Base-by-base conservation (phyloP, 805 yeast genomes). In the Saccharomycopsis guyanensis region DNA sequence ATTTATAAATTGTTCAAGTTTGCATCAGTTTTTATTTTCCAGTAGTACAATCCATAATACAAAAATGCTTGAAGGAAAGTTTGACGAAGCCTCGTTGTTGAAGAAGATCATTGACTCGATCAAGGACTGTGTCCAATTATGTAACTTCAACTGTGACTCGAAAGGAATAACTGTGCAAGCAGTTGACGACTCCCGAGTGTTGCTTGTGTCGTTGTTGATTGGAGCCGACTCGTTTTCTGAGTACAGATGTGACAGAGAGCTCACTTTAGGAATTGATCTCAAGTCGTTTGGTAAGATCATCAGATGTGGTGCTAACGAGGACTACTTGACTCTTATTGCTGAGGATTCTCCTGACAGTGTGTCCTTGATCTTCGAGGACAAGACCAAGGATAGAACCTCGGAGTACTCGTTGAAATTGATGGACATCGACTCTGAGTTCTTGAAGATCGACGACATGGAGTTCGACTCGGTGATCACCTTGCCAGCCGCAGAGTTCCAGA, bases 81-180 rank as follows among this genome's bases (percentile, higher is more conserved):
- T 93, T 57, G 91, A 84, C 58, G 89, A 88, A 71, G 96, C 97
- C 45, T 75, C 89, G 48, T 76, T 88, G 55, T 78, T 93, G 63
- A 93, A 93, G 69, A 88, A 85, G 66, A 82, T 89, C 60, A 83
- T 89, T 58, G 98, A 93, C 57, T 81, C 97, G 49, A 84, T 91
- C 64, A 86, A 87, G 63, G 98, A 93, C 62, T 82, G 95, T 60
- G 96, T 93, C 53, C 86, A 86, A 59, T 75, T 89, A 57, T 93
- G 97, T 71, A 93, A 93, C 74, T 86, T 93, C 73, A 93, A 88
- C 71, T 93, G 97, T 70, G 79, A 94, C n/a, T 93, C 86, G 64
- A 76, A 80, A 53, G 98, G 98, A 56, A 82, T 93, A 59, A 83
- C 94, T 8, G 91, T 94, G 19, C 97, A 93, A 71, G 97, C 98